These are phyloP conservation scores for Abrus precatorius DNA, from an alignment of 306 rosid genomes.

Conservation along the genomic window DNA sequence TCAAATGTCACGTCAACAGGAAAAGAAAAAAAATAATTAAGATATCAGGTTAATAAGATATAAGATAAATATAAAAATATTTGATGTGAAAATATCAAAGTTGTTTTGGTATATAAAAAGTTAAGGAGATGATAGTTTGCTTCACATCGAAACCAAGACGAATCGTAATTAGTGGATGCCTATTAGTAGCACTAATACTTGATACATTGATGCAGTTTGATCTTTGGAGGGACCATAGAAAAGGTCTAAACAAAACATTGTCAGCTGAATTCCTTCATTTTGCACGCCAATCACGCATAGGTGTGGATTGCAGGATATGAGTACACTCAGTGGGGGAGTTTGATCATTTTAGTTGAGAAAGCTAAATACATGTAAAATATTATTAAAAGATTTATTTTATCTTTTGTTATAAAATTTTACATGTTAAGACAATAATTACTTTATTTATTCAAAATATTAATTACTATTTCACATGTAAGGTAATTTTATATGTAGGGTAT, in stretches of 20 bases:
- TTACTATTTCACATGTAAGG: too few relatives aligned
- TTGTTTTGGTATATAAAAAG: not conserved
- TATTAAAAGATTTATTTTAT: too few relatives aligned
- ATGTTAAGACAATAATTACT: too few relatives aligned
- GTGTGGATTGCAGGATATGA: conserved; percentile 1
- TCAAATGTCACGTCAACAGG: too few relatives aligned
- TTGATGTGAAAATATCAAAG: not conserved
- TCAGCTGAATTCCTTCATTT: not conserved
- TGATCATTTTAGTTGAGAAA: too few relatives aligned
- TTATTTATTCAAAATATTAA: too few relatives aligned
- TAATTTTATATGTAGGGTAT: too few relatives aligned
- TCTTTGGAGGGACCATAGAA: not conserved
- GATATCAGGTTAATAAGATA: too few relatives aligned
- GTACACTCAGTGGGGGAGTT: not conserved
- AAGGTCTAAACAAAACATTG: conserved; percentile 10
- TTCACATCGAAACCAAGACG: not conserved
- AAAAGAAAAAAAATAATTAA: too few relatives aligned
- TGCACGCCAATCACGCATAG: conserved; percentile 23
- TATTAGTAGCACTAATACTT: conserved; percentile 11
- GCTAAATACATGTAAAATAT: too few relatives aligned
- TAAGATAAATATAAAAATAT: too few relatives aligned
- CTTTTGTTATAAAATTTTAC: too few relatives aligned
- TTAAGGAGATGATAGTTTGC: not conserved
- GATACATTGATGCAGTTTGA: not conserved
- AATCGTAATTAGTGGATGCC: conserved; percentile 25